phyloP scores from a whole-genome alignment of 345 rosid species.

The Brassica rapa region DNA sequence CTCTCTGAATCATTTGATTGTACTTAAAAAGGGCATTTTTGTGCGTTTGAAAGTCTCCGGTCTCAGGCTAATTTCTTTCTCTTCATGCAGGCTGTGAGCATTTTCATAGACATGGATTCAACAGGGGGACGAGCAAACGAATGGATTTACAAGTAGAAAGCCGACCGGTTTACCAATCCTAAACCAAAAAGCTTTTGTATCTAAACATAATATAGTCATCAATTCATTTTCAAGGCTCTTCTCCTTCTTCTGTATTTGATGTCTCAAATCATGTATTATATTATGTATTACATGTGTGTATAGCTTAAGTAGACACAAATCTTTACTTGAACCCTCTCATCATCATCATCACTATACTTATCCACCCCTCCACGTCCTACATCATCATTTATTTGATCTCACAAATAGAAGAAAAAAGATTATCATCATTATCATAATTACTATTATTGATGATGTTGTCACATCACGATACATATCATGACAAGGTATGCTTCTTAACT shows the following conservation, averaged over 20 bases:
- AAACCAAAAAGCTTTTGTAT: conserved; percentile 3
- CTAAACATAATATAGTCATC: background rate
- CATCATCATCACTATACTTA: conserved; percentile 26
- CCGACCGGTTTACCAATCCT: background rate
- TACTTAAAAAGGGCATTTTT: background rate
- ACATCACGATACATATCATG: conserved; percentile 31
- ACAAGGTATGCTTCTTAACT: conserved; percentile 33
- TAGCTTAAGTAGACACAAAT: conserved; percentile 29
- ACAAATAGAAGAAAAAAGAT: conserved; percentile 1
- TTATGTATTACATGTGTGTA: conserved; percentile 20
- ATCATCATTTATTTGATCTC: conserved; percentile 28
- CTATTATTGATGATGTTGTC: conserved; percentile 43
- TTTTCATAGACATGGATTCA: conserved; percentile 93
- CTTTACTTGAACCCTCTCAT: conserved; percentile 23
- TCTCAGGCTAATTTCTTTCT: background rate
- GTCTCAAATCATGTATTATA: conserved; percentile 6
- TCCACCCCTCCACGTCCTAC: conserved; percentile 35
- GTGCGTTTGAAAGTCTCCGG: no score
- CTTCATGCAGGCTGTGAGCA: conserved; percentile 87
- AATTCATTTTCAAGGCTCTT: conserved; percentile 17
- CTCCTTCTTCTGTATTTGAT: conserved; percentile 17
- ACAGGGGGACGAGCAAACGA: conserved; percentile 92
- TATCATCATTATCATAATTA: conserved; percentile 27
- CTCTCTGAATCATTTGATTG: background rate
- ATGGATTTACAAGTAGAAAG: conserved; percentile 87